Base-by-base conservation (phyloP, 306 rosid species). In the Astragalus glycyphyllos region DNA sequence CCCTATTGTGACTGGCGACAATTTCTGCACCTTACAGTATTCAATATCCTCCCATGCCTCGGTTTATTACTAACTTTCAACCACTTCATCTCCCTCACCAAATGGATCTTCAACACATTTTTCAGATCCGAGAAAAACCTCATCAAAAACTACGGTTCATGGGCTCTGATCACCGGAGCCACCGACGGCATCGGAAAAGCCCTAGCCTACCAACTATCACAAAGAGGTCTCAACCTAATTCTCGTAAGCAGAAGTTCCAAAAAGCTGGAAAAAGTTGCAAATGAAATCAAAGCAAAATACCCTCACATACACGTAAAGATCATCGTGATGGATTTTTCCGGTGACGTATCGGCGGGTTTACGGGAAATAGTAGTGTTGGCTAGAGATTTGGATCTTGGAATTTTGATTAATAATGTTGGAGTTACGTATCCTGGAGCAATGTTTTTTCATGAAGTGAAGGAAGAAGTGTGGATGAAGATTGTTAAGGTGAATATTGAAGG, bases 371-470 rank as follows among this genome's bases (percentile, higher is more conserved):
- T 53, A 80, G 81, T 45, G 63, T 84, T 42, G 68, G 45, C 61
- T 5, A n/a, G 38, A 15, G 87, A 61, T 1, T 17, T 84, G 78
- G 86, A 82, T 14, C 20, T 82, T 4, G 89, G 89, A 0, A 48
- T 90, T 29, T 14, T 90, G 89, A 63, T 93, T 11, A 93, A 90
- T 57, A 92, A 88, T 26, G 97, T 79, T 1, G 98, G 97, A 4
- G 66, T 86, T 0, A 84, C 96, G 5, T 86, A 85, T n/a, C 96
- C 89, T 0, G 48, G 49, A 2, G 93, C 96, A 0, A 76, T 65
- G 54, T 87, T 53, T n/a, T 85, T 90, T 40, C 79, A 90, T 17
- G 93, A 93, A 73, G 91, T 85, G 78, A 79, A 73, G 2, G 90
- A 86, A 81, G 74, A 68, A 0, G 68, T 76, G 46, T 90, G 96